A percentile compares a stretch with the other conserved stretches of the same genome.
These are phyloP conservation scores for Sarocladium oryzae DNA, from an alignment of 2,329 filamentous ascomycete genomes.

Conservation along the genomic window DNA sequence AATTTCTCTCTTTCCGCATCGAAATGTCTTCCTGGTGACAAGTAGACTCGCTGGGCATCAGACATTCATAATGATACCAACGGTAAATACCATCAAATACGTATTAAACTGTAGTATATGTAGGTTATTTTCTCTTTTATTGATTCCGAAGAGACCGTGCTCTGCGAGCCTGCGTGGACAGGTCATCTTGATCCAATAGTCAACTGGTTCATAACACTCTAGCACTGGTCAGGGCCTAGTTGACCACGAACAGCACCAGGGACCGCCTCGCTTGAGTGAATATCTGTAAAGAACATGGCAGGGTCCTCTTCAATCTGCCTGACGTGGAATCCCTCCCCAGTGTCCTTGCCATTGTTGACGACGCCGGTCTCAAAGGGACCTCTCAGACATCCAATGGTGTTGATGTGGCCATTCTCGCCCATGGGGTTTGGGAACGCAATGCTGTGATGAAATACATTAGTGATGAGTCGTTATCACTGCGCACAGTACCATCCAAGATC, in stretches of 20 bases:
- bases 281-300: slow-evolving; percentile 43
- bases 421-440: slow-evolving; percentile 44
- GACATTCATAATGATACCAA: too few relatives aligned
- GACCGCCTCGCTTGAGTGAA: slow-evolving; percentile 41
- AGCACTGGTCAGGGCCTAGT: slow-evolving; percentile 19
- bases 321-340: slow-evolving; percentile 39
- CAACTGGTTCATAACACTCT: background rate
- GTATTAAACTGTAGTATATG: too few relatives aligned
- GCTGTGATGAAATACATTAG: slow-evolving; percentile 17
- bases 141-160: too few relatives aligned
- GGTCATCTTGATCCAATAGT: too few relatives aligned
- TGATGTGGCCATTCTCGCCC: slow-evolving; percentile 26
- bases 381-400: slow-evolving; percentile 34
- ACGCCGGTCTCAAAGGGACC: slow-evolving; percentile 30
- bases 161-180: too few relatives aligned
- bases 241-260: slow-evolving; percentile 48
- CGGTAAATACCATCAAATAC: too few relatives aligned
- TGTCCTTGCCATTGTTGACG: slow-evolving; percentile 21
- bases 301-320: slow-evolving; percentile 44
- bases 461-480: background rate
- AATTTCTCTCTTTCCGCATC: too few relatives aligned
- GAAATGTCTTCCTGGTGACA: too few relatives aligned
- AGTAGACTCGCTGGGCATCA: too few relatives aligned
- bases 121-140: too few relatives aligned
- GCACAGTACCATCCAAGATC: background rate